Evolutionary conservation across 2,329 filamentous ascomycete species (phyloP), one percentile per base, ranked within the genome.

Genomic region (Apiospora sp.): DNA sequence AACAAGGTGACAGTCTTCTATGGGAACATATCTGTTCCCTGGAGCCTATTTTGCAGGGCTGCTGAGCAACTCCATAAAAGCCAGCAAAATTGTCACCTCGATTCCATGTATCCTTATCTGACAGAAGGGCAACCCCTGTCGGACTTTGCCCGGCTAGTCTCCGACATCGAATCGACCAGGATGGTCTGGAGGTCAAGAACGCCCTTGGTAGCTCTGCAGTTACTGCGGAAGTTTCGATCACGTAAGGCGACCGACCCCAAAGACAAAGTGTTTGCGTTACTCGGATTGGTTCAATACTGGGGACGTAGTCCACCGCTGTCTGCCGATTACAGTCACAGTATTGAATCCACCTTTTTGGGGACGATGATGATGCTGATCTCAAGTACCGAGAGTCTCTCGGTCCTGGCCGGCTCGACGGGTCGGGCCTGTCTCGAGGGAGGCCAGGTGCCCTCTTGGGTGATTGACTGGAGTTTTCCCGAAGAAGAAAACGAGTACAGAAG

Each of bases 261-360:
- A 43, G 76, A 77, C 44, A 77, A 77, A 69, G 73, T 77, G 10
- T 77, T 74, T 48, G 75, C 75, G 16, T 67, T 76, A 8, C 73
- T 76, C 24, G 74, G 75, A 8, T 70, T 76, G 73, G 54, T 61
- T 3, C 54, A 61, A 27, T 72, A 72, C 24, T 75, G 75, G 75
- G 74, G 71, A 13, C 69, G 48, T 13, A 73, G 72, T 27, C 73
- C 72, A 43, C 73, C 71, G 0, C 58, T 75, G 5, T 67, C 41
- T 19, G 72, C 75, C 8, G 72, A 76, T 58, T 76, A 76, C 68
- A 71, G 67, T 24, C 41, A 68, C 30, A 67, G 30, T n/a, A 44
- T 61, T 34, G 14, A 43, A 16, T 49, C 70, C 12, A 70, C 74
- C 12, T 76, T 75, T 22, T 70, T 74, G 14, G 61, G 54, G 4